Evolutionary conservation across 2,329 filamentous ascomycete species (phyloP).

Genomic region (Penicillium sp.): DNA sequence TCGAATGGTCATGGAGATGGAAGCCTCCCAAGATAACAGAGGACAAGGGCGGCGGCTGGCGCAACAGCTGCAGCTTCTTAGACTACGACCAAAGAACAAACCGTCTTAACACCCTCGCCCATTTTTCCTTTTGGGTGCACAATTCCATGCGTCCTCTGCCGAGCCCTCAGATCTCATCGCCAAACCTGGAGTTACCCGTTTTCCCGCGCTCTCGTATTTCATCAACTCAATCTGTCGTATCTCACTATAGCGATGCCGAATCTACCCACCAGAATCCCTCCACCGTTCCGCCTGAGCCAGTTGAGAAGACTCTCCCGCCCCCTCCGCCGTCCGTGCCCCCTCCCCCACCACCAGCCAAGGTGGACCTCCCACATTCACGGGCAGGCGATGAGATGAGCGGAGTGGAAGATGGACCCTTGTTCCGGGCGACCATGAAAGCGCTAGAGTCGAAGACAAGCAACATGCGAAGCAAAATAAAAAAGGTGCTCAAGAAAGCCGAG

Average conservation of each 20-base stretch:
- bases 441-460: slow-evolving; percentile 93
- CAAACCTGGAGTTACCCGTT: slow-evolving; percentile 62
- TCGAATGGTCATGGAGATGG: slow-evolving; percentile 97
- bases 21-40: slow-evolving; percentile 73
- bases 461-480: slow-evolving; percentile 91
- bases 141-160: slow-evolving; percentile 45
- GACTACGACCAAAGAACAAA: slow-evolving; percentile 94
- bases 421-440: slow-evolving; percentile 91
- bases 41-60: slow-evolving; percentile 84
- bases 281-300: slow-evolving; percentile 25
- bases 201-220: slow-evolving; percentile 71
- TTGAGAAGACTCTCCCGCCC: slow-evolving; percentile 17
- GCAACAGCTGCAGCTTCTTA: slow-evolving; percentile 91
- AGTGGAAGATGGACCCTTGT: slow-evolving; percentile 86
- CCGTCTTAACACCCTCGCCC: slow-evolving; percentile 74
- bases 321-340: slow-evolving; percentile 19
- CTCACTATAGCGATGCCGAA: slow-evolving; percentile 66
- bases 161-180: slow-evolving; percentile 57
- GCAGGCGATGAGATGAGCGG: slow-evolving; percentile 76
- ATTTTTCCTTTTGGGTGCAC: slow-evolving; percentile 91
- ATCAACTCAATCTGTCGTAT: slow-evolving; percentile 80
- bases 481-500: slow-evolving; percentile 88
- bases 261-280: slow-evolving; percentile 33
- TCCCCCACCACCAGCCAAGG: slow-evolving; percentile 52
- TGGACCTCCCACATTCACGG: slow-evolving; percentile 78